phyloP scores from a whole-genome alignment of 805 yeast species.

The Zygosaccharomyces bisporus region DNA sequence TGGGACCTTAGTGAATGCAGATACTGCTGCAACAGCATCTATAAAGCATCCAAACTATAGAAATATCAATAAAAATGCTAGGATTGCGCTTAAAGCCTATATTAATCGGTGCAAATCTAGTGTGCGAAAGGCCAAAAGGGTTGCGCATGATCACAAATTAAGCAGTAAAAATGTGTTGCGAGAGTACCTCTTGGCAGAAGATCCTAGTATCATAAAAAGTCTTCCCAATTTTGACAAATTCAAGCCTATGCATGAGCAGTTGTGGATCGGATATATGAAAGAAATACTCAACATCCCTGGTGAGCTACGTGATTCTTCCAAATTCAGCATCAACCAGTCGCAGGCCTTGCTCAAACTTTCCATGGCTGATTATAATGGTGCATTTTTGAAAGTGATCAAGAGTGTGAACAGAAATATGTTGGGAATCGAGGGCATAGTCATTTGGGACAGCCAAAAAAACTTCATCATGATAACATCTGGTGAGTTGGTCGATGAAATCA shows the following conservation, averaged over 20 bases:
- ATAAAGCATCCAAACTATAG: slow-evolving; percentile 26
- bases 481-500: slow-evolving; percentile 56
- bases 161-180: slow-evolving; percentile 21
- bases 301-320: slow-evolving; percentile 14
- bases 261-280: slow-evolving; percentile 71
- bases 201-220: slow-evolving; percentile 19
- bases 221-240: slow-evolving; percentile 49
- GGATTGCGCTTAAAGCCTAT: slow-evolving; percentile 30
- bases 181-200: slow-evolving; percentile 22
- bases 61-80: slow-evolving; percentile 32
- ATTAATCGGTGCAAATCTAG: slow-evolving; percentile 24
- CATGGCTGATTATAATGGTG: slow-evolving; percentile 79
- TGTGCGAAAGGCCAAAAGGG: slow-evolving; percentile 28
- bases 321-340: slow-evolving; percentile 25
- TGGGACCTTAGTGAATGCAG: slow-evolving; percentile 7
- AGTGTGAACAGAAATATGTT: slow-evolving; percentile 54
- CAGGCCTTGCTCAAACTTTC: slow-evolving; percentile 54
- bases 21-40: slow-evolving; percentile 1
- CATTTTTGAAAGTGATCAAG: slow-evolving; percentile 54
- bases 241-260: slow-evolving; percentile 45
- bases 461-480: slow-evolving; percentile 50
- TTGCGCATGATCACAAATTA: slow-evolving; percentile 22
- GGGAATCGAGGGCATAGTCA: slow-evolving; percentile 69
- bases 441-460: slow-evolving; percentile 77
- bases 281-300: slow-evolving; percentile 46